These are phyloP conservation scores for Piper longum DNA, from an alignment of 164 flowering plant genomes.

Conservation along the genomic window DNA sequence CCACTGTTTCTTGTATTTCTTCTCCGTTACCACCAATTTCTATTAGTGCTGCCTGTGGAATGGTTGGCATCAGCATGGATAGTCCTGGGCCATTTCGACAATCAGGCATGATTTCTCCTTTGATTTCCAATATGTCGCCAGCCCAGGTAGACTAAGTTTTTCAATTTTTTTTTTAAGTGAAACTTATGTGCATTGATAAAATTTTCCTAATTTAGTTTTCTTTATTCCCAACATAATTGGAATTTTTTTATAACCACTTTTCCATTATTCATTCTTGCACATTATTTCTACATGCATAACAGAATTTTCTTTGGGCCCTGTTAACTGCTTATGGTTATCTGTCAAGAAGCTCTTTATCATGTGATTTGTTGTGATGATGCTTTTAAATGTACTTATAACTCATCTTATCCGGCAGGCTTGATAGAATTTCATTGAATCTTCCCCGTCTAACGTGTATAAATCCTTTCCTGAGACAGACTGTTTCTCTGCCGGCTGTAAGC, in stretches of 20 bases:
- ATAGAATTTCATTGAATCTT: neutral
- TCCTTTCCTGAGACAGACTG: neutral
- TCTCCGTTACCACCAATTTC: slow-evolving; percentile 7
- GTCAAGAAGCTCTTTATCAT: neutral
- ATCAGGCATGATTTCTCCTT: slow-evolving; percentile 7
- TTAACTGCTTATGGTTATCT: too few relatives aligned
- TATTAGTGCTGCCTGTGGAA: slow-evolving; percentile 5
- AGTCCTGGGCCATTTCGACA: slow-evolving; percentile 27
- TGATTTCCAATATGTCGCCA: slow-evolving; percentile 14
- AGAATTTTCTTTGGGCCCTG: neutral
- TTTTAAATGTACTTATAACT: neutral
- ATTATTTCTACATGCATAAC: neutral
- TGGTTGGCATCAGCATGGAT: slow-evolving; percentile 14
- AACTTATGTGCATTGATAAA: too few relatives aligned
- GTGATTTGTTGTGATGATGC: neutral
- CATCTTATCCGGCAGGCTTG: too few relatives aligned
- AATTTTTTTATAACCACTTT: too few relatives aligned
- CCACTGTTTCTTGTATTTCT: slow-evolving; percentile 16
- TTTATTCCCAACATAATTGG: too few relatives aligned
- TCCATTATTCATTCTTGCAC: too few relatives aligned
- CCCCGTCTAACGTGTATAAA: neutral
- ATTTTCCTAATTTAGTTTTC: too few relatives aligned
- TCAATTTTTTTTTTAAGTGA: too few relatives aligned
- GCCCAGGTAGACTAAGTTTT: slow-evolving; percentile 4
- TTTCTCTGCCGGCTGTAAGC: slow-evolving; percentile 2